These are phyloP conservation scores for Rubroboletus satanas DNA, from an alignment of 768 basidiomycete genomes.

Conservation along the genomic window DNA sequence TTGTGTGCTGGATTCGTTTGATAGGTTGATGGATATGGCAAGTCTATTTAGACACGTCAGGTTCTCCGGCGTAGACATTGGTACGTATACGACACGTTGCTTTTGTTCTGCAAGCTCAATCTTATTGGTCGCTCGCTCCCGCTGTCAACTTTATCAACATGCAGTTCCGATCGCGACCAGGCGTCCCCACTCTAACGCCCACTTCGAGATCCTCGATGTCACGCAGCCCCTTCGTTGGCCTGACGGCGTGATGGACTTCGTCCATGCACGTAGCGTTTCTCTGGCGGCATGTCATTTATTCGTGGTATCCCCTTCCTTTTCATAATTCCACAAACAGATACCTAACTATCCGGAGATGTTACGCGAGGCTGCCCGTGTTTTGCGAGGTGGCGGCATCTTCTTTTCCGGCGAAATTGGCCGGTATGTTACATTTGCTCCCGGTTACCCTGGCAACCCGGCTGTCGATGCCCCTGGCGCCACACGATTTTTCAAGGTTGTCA, in stretches of 20 bases:
- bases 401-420: conserved; percentile 59
- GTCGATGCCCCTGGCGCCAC: conserved; percentile 26
- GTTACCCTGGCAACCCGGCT: conserved; percentile 22
- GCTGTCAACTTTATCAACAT: conserved; percentile 3
- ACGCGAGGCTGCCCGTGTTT: conserved; percentile 56
- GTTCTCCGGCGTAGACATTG: conserved; percentile 75
- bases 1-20: conserved; percentile 8
- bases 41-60: conserved; percentile 55
- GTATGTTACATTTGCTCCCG: conserved; percentile 38
- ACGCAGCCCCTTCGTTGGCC: conserved; percentile 49
- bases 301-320: conserved; percentile 6
- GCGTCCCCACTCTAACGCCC: conserved; percentile 56
- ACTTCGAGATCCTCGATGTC: conserved; percentile 65
- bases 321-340: conserved; percentile 40
- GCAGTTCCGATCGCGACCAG: conserved; percentile 70
- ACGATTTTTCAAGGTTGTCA: conserved; percentile 39
- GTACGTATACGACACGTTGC: conserved; percentile 38
- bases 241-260: conserved; percentile 56
- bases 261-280: conserved; percentile 59
- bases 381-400: conserved; percentile 71
- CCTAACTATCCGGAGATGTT: conserved; percentile 51
- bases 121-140: conserved; percentile 10
- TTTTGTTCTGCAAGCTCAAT: conserved; percentile 9
- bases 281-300: conserved; percentile 50
- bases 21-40: conserved; percentile 76